Evolutionary conservation across 208 protist species (phyloP).

Genomic region (Chromosphaera perkinsii): DNA sequence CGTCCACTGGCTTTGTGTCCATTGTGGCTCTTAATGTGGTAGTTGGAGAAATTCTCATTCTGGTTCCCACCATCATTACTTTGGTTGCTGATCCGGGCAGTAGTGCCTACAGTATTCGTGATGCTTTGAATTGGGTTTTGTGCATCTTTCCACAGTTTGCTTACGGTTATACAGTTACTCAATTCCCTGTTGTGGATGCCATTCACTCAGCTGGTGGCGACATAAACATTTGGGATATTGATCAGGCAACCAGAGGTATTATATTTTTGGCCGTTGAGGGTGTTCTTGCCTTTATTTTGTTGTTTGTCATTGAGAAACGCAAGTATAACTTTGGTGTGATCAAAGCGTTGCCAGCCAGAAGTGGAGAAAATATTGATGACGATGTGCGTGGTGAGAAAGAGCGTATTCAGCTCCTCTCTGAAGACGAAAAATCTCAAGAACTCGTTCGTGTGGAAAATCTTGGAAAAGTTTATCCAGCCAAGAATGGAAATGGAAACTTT

Average conservation of each 20-base stretch:
- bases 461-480: too few species aligned
- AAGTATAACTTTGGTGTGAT: too few species aligned
- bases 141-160: background rate
- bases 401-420: too few species aligned
- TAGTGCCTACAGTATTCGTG: background rate
- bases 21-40: background rate
- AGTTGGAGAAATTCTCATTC: background rate
- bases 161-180: background rate
- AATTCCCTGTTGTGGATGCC: background rate
- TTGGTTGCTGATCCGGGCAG: background rate
- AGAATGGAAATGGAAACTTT: too few species aligned
- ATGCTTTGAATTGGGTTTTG: background rate
- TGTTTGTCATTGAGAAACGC: too few species aligned
- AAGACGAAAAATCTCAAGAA: too few species aligned
- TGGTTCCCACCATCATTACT: background rate
- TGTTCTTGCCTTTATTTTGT: conserved; percentile 28
- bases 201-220: background rate
- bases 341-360: too few species aligned
- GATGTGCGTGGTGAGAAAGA: too few species aligned
- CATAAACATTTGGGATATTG: background rate
- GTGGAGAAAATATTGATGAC: too few species aligned
- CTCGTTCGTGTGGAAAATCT: too few species aligned
- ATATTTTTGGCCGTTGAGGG: background rate
- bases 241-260: background rate
- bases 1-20: conserved; percentile 10